phyloP scores from a whole-genome alignment of 1,284 basidiomycete species.

The Coriolopsis trogii region DNA sequence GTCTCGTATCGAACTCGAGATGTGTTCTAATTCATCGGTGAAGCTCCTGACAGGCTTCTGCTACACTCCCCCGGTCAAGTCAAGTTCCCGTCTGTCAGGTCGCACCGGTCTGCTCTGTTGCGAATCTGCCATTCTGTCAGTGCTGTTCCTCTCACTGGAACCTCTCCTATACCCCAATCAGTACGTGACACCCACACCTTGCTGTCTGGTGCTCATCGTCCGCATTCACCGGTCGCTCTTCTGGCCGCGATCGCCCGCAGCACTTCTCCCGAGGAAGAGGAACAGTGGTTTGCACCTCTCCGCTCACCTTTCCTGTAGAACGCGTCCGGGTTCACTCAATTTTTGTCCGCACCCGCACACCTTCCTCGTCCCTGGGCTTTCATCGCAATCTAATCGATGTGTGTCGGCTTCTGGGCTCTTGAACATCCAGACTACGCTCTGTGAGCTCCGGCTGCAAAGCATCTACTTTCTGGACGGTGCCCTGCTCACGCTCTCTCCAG shows the following conservation, averaged over 20 bases:
- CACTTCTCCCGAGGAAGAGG: too few species aligned
- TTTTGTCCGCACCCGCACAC: constrained; percentile 12
- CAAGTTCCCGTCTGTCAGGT: constrained; percentile 2
- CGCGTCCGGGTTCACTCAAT: constrained; percentile 3
- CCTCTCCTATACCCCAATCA: constrained; percentile 6
- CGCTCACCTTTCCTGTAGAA: too few species aligned
- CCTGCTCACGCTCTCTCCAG: constrained; percentile 39
- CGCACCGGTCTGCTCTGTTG: constrained; percentile 1
- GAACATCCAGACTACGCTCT: constrained; percentile 75
- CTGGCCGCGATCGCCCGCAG: too few species aligned
- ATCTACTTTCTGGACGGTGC: background rate
- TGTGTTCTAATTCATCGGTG: constrained; percentile 8
- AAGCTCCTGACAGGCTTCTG: constrained; percentile 1
- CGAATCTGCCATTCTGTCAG: constrained; percentile 8
- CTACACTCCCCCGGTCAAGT: background rate
- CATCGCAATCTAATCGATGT: constrained; percentile 49
- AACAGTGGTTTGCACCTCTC: too few species aligned
- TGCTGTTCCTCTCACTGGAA: constrained; percentile 6
- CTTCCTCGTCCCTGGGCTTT: constrained; percentile 4
- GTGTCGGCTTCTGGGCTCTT: constrained; percentile 75
- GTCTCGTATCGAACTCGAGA: background rate
- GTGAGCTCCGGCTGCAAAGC: constrained; percentile 47
- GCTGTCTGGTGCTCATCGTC: background rate
- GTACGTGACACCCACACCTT: constrained; percentile 5
- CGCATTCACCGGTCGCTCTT: constrained; percentile 5